A percentile compares a stretch with the other conserved stretches of the same genome.
phyloP scores from a whole-genome alignment of 179 eudicot species.

The Beta corolliflora region DNA sequence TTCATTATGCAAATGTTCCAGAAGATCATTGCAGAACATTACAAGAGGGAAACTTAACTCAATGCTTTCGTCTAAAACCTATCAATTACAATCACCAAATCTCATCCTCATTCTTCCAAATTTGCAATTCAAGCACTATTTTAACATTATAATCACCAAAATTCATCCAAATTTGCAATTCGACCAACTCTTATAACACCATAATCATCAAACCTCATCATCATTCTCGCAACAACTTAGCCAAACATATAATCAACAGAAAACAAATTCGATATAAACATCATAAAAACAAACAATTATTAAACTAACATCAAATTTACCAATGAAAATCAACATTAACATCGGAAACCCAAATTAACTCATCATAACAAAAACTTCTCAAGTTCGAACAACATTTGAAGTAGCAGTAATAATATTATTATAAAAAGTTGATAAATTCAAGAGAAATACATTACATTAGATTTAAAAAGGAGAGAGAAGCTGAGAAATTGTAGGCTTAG shows the following conservation, averaged over 20 bases:
- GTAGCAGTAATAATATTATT: neutral
- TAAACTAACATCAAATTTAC: too few species aligned
- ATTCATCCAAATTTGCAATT: neutral
- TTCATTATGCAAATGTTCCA: too few species aligned
- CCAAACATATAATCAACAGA: neutral
- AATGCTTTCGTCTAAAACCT: neutral
- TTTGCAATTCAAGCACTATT: neutral
- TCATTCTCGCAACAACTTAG: neutral
- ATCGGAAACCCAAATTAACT: neutral
- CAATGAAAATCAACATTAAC: too few species aligned
- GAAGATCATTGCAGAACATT: too few species aligned
- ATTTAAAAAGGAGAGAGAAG: conserved; percentile 74
- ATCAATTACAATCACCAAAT: neutral
- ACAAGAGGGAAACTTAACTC: too few species aligned
- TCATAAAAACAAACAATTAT: too few species aligned
- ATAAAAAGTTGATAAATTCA: neutral
- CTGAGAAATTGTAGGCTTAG: conserved; percentile 79
- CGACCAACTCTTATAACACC: neutral
- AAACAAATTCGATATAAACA: too few species aligned
- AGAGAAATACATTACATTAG: neutral
- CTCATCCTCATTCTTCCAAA: neutral
- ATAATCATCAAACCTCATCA: neutral
- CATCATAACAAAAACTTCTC: neutral
- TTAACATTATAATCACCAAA: neutral
- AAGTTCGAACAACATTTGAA: neutral